Base-by-base conservation (phyloP, 2,329 filamentous ascomycete genomes). In the Alternaria brassicae region DNA sequence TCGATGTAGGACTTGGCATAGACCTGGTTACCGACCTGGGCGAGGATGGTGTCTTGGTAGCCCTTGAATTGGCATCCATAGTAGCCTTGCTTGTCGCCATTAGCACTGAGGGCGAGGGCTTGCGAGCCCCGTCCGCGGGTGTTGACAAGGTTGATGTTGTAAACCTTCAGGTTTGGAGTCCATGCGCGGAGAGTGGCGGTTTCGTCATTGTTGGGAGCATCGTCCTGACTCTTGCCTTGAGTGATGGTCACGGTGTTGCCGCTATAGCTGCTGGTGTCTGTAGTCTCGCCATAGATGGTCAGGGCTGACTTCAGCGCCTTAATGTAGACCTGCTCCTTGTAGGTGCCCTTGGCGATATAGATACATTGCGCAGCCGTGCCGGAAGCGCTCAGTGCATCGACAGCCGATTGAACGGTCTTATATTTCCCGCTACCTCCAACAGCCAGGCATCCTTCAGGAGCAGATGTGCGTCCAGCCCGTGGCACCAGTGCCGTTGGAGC, bases 261-360 rank as follows among this genome's bases (percentile, higher is more conserved):
- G 2, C 77, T 65, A 72, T 89, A 89, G 49, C 65, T 60, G 8
- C 66, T 68, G 0, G 71, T 74, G 44, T 83, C 83, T 61, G 85
- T 80, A 1, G 88, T 89, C 68, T 85, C 84, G 17, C 88, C 88
- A 67, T 86, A 86, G 59, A 88, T 82, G 45, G 81, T 84, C 39
- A 88, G 77, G 39, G 81, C 74, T 1, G 82, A 83, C 10, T 75
- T 77, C 45, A 84, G 80, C 1, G 74, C 62, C 3, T 81, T 74
- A 41, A 89, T 80, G 65, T 82, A 83, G 39, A 88, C 85, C 69
- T 88, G 86, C 71, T 89, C 86, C 3, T 76, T 78, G 80, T 89
- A 89, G 34, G 84, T 87, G 8, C 87, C 86, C 23, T 82, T 74
- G 66, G 85, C 72, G 73, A 90, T 85, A 78, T 89, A 90, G 76